Evolutionary conservation across 2,329 filamentous ascomycete genomes (phyloP), one percentile per base, ranked within the genome.

Genomic region (Aspergillus texensis): DNA sequence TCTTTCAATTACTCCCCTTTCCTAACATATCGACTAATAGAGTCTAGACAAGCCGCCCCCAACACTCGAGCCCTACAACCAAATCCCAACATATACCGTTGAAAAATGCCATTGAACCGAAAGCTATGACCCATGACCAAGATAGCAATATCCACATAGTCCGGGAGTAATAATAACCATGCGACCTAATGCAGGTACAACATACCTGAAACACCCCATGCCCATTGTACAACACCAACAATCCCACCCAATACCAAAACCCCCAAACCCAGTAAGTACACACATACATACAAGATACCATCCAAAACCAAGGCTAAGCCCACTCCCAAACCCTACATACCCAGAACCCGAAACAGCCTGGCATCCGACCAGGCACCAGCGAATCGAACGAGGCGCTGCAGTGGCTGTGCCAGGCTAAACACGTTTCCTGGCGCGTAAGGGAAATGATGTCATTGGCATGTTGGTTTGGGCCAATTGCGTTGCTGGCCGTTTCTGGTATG

Each of bases 381-480:
- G 24, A 36, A 21, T 54, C 11, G 30, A 57, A 56, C 48, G 60
- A 45, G 60, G 60, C 60, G 46, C 55, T 62, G 48, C 55, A 32
- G 57, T 60, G 57, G 57, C 57, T 34, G 57, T 60, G 57, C 56
- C 19, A 4, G 52, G 19, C 19, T 24, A 34, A 21, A 24, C 30
- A 54, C 52, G 32, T 34, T 21, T n/a, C 30, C 50, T 12, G 16
- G 28, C 1, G 19, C 9, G 12, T 10, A 26, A 16, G 3, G 21
- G 12, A 24, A 34, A 6, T 53, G 50, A 53, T 34, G 19, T 53
- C 50, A 57, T 57, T 41, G 54, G 21, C 41, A 43, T 41, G 53
- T 21, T 34, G 10, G 28, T 26, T 21, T 30, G n/a, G 16, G 26
- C 54, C 54, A 41, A 43, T 56, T 39, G 26, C 9, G 3, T 57